Evolutionary conservation across 352 stramenopile genomes (phyloP).

Genomic region (Phytophthora syringae): DNA sequence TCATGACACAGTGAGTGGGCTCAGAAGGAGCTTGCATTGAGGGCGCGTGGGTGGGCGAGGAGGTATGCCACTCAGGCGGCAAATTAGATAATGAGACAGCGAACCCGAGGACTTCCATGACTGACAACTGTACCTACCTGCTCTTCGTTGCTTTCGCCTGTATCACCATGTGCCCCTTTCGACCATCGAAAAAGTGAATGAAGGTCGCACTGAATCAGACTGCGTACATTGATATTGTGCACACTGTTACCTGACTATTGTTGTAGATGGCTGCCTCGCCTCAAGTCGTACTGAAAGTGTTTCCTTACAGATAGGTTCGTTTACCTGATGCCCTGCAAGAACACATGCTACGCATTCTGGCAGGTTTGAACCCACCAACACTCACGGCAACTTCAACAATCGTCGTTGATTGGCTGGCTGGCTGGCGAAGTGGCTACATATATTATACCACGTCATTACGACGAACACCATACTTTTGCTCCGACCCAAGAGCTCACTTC

Average conservation of each 20-base stretch:
- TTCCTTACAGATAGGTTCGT: not conserved
- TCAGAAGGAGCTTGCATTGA: not conserved
- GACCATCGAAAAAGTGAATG: conserved; percentile 8
- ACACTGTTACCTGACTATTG: not conserved
- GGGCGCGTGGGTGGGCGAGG: not conserved
- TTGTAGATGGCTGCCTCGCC: too few species aligned
- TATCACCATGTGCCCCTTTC: not conserved
- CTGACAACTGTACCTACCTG: not conserved
- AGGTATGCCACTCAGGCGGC: not conserved
- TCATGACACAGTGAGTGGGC: conserved; percentile 4
- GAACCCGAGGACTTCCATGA: not conserved
- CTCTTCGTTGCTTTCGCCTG: not conserved
- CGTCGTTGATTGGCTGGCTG: conserved; percentile 4
- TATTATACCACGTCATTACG: conserved; percentile 24
- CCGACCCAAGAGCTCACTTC: conserved; percentile 11
- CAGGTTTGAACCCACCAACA: conserved; percentile 32
- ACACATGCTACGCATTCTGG: conserved; percentile 5
- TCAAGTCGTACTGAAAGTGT: too few species aligned
- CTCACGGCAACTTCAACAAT: conserved; percentile 28
- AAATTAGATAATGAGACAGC: conserved; percentile 10
- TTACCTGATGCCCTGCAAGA: not conserved
- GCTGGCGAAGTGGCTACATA: conserved; percentile 21
- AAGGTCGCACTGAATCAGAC: conserved; percentile 1
- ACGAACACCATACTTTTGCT: too few species aligned
- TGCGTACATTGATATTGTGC: not conserved